Evolutionary conservation across 2,329 filamentous ascomycete species (phyloP), one percentile per base, ranked within the genome.

Genomic region (Aspergillus terreus): DNA sequence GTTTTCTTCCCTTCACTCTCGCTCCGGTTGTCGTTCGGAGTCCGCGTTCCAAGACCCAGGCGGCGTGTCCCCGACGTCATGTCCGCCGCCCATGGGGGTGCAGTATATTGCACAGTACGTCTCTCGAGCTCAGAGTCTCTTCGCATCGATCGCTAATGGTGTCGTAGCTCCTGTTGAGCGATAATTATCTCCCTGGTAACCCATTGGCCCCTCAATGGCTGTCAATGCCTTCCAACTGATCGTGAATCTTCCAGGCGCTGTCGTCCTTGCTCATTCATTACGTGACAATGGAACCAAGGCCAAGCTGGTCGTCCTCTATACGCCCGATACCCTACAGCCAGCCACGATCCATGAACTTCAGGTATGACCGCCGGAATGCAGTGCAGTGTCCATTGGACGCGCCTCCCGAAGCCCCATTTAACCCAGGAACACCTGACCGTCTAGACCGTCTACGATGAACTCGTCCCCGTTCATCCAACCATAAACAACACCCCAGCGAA

Each of bases 231-330:
- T 21, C 11, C 44, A 44, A 52, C 49, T 56, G 55, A 58, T 49
- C 15, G 7, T 23, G 52, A 56, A 48, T 58, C 52, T 46, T 57
- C 44, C 59, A 95, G 92, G 94, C 71, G 92, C 92, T 54, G 84
- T 94, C 62, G 92, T 99, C 44, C 84, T 99, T 58, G 92, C 91
- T 55, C 92, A 97, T 76, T 97, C 94, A 32, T 78, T 99, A 51
- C 88, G 90, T 72, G 94, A 99, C 85, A 87, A 85, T 63, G 90
- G 90, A 51, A 90, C 92, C 35, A 84, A 79, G 60, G 94, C 90
- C 76, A 92, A 90, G 76, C 79, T 99, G 63, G 91, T 87, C 54
- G 87, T 88, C 62, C 78, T 97, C 62, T 83, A 95, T 68, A 95
- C 91, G 4, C 79, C 86, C 49, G 91, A 96, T 64, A 85, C 82